phyloP scores from a whole-genome alignment of 2,329 filamentous ascomycete species.

The Paecilomyces variotii region DNA sequence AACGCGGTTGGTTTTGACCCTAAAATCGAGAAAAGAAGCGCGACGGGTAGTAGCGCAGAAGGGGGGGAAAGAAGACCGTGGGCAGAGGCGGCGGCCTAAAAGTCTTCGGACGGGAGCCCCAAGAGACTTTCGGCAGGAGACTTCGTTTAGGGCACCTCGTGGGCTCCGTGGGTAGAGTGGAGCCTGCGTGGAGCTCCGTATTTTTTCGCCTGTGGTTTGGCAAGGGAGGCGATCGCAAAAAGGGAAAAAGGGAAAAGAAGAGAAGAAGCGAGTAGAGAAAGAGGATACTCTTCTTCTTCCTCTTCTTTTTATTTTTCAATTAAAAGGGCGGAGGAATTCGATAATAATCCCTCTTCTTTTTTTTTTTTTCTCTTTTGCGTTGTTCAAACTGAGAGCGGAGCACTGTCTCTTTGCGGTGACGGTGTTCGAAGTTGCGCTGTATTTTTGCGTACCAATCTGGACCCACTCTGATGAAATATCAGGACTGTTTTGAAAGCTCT shows the following conservation, averaged over 20 bases:
- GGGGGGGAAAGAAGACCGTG: constrained; percentile 17
- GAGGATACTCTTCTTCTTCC: constrained; percentile 1
- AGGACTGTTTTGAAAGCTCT: constrained; percentile 2
- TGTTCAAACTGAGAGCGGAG: constrained; percentile 5
- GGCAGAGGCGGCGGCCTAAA: constrained; percentile 24
- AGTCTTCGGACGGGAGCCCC: constrained; percentile 15
- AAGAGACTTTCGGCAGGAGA: constrained; percentile 17
- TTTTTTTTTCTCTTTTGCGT: constrained; percentile 2
- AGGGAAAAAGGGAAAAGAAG: no score
- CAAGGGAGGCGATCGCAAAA: not conserved
- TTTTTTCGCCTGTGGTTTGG: constrained; percentile 12
- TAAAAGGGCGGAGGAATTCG: constrained; percentile 1
- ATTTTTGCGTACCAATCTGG: constrained; percentile 5
- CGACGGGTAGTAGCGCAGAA: constrained; percentile 13
- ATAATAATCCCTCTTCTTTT: not conserved
- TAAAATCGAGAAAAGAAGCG: constrained; percentile 14
- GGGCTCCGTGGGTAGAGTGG: constrained; percentile 31
- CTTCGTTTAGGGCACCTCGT: constrained; percentile 24
- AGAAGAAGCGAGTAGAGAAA: not conserved
- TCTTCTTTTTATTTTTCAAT: not conserved
- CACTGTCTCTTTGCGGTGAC: constrained; percentile 10
- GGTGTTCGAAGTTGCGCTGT: constrained; percentile 1
- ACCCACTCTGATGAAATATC: constrained; percentile 10
- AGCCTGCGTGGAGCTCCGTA: constrained; percentile 18
- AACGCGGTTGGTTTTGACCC: constrained; percentile 25